These are phyloP conservation scores for Isabelozyma gotoi DNA, from an alignment of 805 yeast genomes.

Conservation along the genomic window DNA sequence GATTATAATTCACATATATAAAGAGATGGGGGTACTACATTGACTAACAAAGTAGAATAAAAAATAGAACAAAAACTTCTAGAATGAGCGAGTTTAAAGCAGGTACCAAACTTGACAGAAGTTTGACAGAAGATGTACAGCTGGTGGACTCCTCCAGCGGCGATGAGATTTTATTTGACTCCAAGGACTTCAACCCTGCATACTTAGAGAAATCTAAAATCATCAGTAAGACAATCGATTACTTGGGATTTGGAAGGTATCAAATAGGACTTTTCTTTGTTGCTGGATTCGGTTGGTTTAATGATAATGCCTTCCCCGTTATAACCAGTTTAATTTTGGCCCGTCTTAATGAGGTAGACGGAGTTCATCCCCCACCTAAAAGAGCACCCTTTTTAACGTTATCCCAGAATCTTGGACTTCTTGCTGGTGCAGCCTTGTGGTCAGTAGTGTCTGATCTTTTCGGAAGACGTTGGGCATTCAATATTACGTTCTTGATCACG, in stretches of 20 bases:
- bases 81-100: not conserved
- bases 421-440: constrained; percentile 10
- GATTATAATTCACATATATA: no score
- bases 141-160: not conserved
- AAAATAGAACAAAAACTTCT: no score
- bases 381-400: constrained; percentile 37
- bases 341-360: constrained; percentile 47
- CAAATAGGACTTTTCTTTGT: constrained; percentile 49
- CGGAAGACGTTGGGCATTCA: constrained; percentile 11
- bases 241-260: constrained; percentile 51
- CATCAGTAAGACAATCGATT: constrained; percentile 31
- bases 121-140: not conserved
- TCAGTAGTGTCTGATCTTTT: constrained; percentile 9
- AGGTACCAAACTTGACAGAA: not conserved
- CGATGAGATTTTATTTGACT: not conserved
- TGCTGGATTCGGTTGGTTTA: constrained; percentile 58
- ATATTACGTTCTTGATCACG: constrained; percentile 18
- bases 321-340: constrained; percentile 46
- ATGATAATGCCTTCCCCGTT: constrained; percentile 47
- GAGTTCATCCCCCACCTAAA: constrained; percentile 32
- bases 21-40: no score
- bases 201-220: constrained; percentile 23
- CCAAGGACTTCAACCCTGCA: constrained; percentile 9
- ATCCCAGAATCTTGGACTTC: constrained; percentile 39
- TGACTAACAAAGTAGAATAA: no score